Percentiles rank a stretch among this genome's conserved stretches.
Conservation (phyloP, 2,329 filamentous ascomycete genomes). For the Cladosporium sp. region DNA sequence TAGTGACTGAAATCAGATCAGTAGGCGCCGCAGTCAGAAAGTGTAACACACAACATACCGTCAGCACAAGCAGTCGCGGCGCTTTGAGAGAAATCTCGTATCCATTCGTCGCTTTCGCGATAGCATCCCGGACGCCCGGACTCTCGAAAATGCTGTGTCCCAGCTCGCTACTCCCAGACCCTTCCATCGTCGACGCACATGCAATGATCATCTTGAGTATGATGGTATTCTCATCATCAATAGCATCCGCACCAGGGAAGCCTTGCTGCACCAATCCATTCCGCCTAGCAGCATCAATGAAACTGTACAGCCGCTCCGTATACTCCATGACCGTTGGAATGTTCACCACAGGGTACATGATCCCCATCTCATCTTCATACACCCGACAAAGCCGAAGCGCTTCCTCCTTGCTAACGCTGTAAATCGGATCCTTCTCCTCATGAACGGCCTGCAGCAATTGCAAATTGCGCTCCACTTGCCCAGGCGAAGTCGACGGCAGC, state of each 20-base stretch:
- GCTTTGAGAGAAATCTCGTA: constrained; percentile 57
- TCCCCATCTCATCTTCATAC: constrained; percentile 86
- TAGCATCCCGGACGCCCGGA: constrained; percentile 63
- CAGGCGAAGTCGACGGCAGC: constrained; percentile 21
- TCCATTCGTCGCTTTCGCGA: constrained; percentile 63
- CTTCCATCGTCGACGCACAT: constrained; percentile 74
- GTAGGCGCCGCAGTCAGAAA: neutral
- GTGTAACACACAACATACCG: constrained; percentile 45
- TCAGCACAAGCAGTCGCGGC: constrained; percentile 60
- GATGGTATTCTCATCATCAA: constrained; percentile 66
- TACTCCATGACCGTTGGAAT: constrained; percentile 72
- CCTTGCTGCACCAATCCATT: constrained; percentile 59
- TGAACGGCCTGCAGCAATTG: constrained; percentile 41
- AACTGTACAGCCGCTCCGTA: constrained; percentile 68
- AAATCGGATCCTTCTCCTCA: constrained; percentile 71
- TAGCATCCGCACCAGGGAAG: constrained; percentile 58
- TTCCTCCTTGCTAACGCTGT: constrained; percentile 75
- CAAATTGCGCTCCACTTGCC: constrained; percentile 14
- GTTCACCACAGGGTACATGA: constrained; percentile 87
- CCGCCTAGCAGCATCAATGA: constrained; percentile 68
- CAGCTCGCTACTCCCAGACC: constrained; percentile 73
- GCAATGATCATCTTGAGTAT: constrained; percentile 83
- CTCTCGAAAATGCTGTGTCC: constrained; percentile 72
- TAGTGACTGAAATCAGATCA: constrained; percentile 55
- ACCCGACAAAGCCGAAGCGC: constrained; percentile 75